Percentiles rank a stretch among this genome's conserved stretches.
phyloP scores from a whole-genome alignment of 2,329 filamentous ascomycete species.

The Trichoderma guizhouense region DNA sequence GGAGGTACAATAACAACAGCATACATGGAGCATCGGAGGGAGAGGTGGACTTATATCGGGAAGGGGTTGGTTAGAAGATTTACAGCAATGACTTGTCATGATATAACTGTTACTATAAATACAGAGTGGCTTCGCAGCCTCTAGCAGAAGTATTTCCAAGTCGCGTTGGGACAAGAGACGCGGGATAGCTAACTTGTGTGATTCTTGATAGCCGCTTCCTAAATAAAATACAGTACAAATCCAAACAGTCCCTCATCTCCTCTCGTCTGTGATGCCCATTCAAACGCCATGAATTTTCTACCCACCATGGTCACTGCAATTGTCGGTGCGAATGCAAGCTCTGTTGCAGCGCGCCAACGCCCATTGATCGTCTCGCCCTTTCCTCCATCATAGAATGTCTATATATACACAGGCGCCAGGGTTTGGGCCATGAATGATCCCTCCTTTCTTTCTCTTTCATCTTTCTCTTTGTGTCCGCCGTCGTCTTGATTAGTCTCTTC shows the following conservation, averaged over 20 bases:
- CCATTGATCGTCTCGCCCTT: not conserved
- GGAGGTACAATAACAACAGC: not conserved
- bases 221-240: slow-evolving; percentile 2
- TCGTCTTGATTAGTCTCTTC: not conserved
- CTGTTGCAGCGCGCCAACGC: not conserved
- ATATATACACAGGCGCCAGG: slow-evolving; percentile 3
- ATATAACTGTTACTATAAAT: not conserved
- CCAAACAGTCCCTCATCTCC: not conserved
- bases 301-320: not conserved
- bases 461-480: not conserved
- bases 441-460: not conserved
- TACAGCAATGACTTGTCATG: slow-evolving; percentile 14
- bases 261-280: not conserved
- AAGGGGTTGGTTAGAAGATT: not conserved
- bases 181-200: not conserved
- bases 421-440: not conserved
- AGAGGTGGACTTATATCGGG: slow-evolving; percentile 7
- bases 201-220: not conserved
- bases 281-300: slow-evolving; percentile 5
- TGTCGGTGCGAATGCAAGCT: not conserved
- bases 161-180: not conserved
- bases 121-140: not conserved
- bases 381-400: not conserved
- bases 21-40: slow-evolving; percentile 18
- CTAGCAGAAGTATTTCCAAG: not conserved